phyloP scores from a whole-genome alignment of 805 yeast species.

The Zygosaccharomyces siamensis region DNA sequence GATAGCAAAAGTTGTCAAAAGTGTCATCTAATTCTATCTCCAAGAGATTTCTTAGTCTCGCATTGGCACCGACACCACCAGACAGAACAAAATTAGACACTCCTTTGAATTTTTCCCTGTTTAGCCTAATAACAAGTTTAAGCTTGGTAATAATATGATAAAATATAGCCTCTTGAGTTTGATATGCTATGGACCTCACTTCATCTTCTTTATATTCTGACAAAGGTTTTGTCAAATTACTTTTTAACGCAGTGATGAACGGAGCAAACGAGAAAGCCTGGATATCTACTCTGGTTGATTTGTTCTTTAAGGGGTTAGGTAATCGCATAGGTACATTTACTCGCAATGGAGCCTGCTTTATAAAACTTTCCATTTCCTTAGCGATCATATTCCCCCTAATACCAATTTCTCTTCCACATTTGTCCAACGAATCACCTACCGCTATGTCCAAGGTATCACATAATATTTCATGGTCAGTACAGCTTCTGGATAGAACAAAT shows the following conservation, averaged over 20 bases:
- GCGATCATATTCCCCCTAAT: slow-evolving; percentile 81
- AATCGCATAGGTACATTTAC: slow-evolving; percentile 20
- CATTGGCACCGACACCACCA: slow-evolving; percentile 92
- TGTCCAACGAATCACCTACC: slow-evolving; percentile 89
- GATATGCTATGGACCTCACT: slow-evolving; percentile 48
- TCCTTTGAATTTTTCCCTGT: slow-evolving; percentile 38
- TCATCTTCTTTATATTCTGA: slow-evolving; percentile 18
- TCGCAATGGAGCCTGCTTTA: slow-evolving; percentile 20
- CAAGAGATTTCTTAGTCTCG: slow-evolving; percentile 47
- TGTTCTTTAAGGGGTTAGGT: slow-evolving; percentile 52
- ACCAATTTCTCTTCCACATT: slow-evolving; percentile 84
- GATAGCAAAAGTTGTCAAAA: slow-evolving; percentile 52
- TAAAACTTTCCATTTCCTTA: slow-evolving; percentile 64
- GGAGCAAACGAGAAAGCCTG: slow-evolving; percentile 73
- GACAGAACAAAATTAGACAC: slow-evolving; percentile 67
- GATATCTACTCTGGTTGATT: slow-evolving; percentile 41
- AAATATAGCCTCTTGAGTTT: slow-evolving; percentile 62
- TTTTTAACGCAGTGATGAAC: slow-evolving; percentile 55
- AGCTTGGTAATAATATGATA: slow-evolving; percentile 67
- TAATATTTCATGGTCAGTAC: slow-evolving; percentile 64
- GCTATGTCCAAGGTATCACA: slow-evolving; percentile 83
- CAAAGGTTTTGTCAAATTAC: slow-evolving; percentile 20
- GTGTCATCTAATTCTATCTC: slow-evolving; percentile 33
- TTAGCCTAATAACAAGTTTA: slow-evolving; percentile 40
- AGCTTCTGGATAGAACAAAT: slow-evolving; percentile 60